A percentile compares a stretch with the other conserved stretches of the same genome.
These are phyloP conservation scores for Penicillium sp. DNA, from an alignment of 2,329 filamentous ascomycete genomes.

Conservation along the genomic window DNA sequence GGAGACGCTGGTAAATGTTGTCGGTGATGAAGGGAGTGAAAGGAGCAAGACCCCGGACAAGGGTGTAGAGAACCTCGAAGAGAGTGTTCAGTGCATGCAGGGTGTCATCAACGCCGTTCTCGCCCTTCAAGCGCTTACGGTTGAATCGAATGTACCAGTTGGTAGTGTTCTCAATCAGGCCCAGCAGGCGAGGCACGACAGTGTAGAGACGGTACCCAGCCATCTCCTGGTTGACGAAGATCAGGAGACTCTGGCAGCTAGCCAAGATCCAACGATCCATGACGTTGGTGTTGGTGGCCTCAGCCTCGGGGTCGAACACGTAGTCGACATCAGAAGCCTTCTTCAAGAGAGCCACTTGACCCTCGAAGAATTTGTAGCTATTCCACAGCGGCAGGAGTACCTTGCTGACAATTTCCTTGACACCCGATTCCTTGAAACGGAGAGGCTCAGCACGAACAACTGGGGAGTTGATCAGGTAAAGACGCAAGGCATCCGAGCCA, in stretches of 20 bases:
- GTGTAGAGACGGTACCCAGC: slow-evolving; percentile 79
- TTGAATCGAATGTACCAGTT: slow-evolving; percentile 99
- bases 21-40: slow-evolving; percentile 97
- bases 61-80: slow-evolving; percentile 88
- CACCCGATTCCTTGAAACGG: slow-evolving; percentile 86
- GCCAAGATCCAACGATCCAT: slow-evolving; percentile 97
- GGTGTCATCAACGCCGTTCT: slow-evolving; percentile 82
- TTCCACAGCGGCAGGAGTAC: slow-evolving; percentile 93
- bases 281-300: slow-evolving; percentile 79
- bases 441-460: slow-evolving; percentile 90
- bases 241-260: slow-evolving; percentile 84
- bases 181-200: slow-evolving; percentile 80
- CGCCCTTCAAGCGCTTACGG: slow-evolving; percentile 85
- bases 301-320: slow-evolving; percentile 73
- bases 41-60: slow-evolving; percentile 84
- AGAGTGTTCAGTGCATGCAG: slow-evolving; percentile 88
- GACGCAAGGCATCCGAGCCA: slow-evolving; percentile 84
- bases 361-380: slow-evolving; percentile 94
- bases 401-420: slow-evolving; percentile 92
- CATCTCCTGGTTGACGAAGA: slow-evolving; percentile 95
- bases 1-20: slow-evolving; percentile 83
- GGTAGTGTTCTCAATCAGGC: slow-evolving; percentile 90
- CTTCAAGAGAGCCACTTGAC: slow-evolving; percentile 81
- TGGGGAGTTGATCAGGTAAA: slow-evolving; percentile 97
- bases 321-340: slow-evolving; percentile 80